A percentile compares a stretch with the other conserved stretches of the same genome.
Evolutionary conservation across 805 yeast genomes (phyloP).

Genomic region (Teunomyces barrocoloradensis): DNA sequence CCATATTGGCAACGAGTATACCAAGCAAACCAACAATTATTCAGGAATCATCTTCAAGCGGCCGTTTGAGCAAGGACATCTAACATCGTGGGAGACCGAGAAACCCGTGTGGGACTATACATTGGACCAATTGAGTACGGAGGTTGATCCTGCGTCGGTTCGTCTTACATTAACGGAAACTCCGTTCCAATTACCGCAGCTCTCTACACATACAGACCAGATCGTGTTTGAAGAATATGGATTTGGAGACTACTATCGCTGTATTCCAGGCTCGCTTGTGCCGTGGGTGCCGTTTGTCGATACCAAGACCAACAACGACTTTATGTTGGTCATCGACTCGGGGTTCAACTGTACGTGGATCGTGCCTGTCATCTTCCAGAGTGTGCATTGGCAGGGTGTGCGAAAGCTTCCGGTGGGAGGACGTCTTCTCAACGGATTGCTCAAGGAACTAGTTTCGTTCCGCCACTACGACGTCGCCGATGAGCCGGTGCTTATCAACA

Average conservation of each 20-base stretch:
- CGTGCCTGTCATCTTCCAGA: slow-evolving; percentile 78
- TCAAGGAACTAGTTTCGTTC: slow-evolving; percentile 82
- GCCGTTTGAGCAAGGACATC: slow-evolving; percentile 86
- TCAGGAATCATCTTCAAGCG: slow-evolving; percentile 72
- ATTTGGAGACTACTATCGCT: slow-evolving; percentile 65
- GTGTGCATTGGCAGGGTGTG: slow-evolving; percentile 73
- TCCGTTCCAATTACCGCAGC: slow-evolving; percentile 76
- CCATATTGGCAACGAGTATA: slow-evolving; percentile 67
- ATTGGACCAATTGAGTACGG: slow-evolving; percentile 40
- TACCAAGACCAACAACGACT: slow-evolving; percentile 43
- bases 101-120: slow-evolving; percentile 88
- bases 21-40: slow-evolving; percentile 62
- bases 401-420: slow-evolving; percentile 86
- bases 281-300: slow-evolving; percentile 49
- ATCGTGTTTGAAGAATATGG: slow-evolving; percentile 93
- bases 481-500: slow-evolving; percentile 80
- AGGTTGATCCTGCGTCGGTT: slow-evolving; percentile 44
- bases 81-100: slow-evolving; percentile 88
- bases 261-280: slow-evolving; percentile 57
- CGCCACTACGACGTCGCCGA: slow-evolving; percentile 92
- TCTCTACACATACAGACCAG: slow-evolving; percentile 84
- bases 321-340: slow-evolving; percentile 77
- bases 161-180: slow-evolving; percentile 75
- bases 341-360: slow-evolving; percentile 89
- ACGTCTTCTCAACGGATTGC: slow-evolving; percentile 71